A percentile compares a stretch with the other conserved stretches of the same genome.
Evolutionary conservation across 2,329 filamentous ascomycete genomes (phyloP).

Genomic region (Fusarium brevicatenulatum): DNA sequence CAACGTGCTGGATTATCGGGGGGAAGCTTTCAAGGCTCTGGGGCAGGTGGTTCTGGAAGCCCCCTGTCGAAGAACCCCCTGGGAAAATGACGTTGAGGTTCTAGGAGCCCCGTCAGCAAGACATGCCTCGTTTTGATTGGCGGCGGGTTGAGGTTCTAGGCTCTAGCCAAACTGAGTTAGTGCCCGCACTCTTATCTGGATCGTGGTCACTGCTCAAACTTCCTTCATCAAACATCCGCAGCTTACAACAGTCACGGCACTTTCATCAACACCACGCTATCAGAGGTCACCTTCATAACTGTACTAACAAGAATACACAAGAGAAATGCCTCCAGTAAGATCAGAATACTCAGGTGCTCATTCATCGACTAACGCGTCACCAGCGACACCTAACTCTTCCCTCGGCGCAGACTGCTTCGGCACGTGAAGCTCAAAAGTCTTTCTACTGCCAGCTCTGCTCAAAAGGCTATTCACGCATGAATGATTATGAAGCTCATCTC

Average conservation of each 20-base stretch:
- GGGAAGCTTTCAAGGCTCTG: conserved; percentile 27
- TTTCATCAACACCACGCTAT: neutral
- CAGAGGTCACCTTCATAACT: neutral
- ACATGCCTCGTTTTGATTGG: conserved; percentile 35
- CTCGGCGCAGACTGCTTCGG: conserved; percentile 68
- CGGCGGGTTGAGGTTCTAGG: neutral
- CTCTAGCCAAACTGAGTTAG: conserved; percentile 2
- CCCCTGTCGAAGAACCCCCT: conserved; percentile 21
- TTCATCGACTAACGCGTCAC: conserved; percentile 14
- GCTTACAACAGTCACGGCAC: neutral
- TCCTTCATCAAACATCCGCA: conserved; percentile 10
- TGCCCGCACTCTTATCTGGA: conserved; percentile 1
- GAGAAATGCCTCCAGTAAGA: conserved; percentile 66
- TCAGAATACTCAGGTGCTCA: conserved; percentile 52
- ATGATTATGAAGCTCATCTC: conserved; percentile 95
- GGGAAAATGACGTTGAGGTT: conserved; percentile 41
- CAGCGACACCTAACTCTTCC: conserved; percentile 68
- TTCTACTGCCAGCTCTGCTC: conserved; percentile 90
- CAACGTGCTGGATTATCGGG: conserved; percentile 34
- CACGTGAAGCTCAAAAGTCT: conserved; percentile 79
- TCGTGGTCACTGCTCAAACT: conserved; percentile 15
- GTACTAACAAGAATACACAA: rapidly evolving
- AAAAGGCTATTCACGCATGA: conserved; percentile 94
- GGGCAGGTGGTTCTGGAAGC: conserved; percentile 37
- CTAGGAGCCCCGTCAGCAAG: conserved; percentile 36